These are phyloP conservation scores for Diplocarpon mali DNA, from an alignment of 2,329 filamentous ascomycete genomes.

Conservation along the genomic window DNA sequence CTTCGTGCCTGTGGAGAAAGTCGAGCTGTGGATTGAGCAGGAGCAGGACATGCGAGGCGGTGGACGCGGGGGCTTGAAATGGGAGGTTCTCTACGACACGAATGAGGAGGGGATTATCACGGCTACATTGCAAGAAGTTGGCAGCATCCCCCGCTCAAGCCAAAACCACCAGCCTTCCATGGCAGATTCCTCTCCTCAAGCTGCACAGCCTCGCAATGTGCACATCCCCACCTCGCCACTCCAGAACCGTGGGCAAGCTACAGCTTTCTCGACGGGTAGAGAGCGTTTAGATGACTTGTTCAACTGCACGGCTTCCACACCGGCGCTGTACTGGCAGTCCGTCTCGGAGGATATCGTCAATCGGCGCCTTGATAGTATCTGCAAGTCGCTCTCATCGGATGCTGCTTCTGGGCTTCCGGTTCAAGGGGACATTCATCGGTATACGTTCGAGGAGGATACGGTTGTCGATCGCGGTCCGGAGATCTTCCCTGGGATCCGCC, in stretches of 20 bases:
- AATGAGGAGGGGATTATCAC: slow-evolving; percentile 42
- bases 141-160: slow-evolving; percentile 15
- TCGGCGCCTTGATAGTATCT: slow-evolving; percentile 51
- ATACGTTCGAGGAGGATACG: slow-evolving; percentile 57
- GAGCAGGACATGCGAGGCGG: slow-evolving; percentile 43
- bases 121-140: slow-evolving; percentile 43
- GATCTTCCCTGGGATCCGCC: slow-evolving; percentile 53
- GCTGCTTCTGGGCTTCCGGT: slow-evolving; percentile 27
- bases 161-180: slow-evolving; percentile 17
- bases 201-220: slow-evolving; percentile 24
- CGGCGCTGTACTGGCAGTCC: slow-evolving; percentile 52
- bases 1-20: slow-evolving; percentile 68
- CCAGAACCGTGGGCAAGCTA: slow-evolving; percentile 2
- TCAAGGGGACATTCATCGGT: slow-evolving; percentile 42
- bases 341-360: slow-evolving; percentile 54
- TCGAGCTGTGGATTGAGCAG: slow-evolving; percentile 61
- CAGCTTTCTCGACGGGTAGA: slow-evolving; percentile 1
- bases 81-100: slow-evolving; percentile 62
- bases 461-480: slow-evolving; percentile 67
- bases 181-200: slow-evolving; percentile 25
- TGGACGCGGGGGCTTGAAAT: slow-evolving; percentile 38
- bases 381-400: slow-evolving; percentile 31
- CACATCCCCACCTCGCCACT: slow-evolving; percentile 26
- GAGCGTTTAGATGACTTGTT: slow-evolving; percentile 44
- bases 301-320: slow-evolving; percentile 47